These are phyloP conservation scores for Taphrina populina DNA, from an alignment of 1,139 yeast species.

Conservation along the genomic window DNA sequence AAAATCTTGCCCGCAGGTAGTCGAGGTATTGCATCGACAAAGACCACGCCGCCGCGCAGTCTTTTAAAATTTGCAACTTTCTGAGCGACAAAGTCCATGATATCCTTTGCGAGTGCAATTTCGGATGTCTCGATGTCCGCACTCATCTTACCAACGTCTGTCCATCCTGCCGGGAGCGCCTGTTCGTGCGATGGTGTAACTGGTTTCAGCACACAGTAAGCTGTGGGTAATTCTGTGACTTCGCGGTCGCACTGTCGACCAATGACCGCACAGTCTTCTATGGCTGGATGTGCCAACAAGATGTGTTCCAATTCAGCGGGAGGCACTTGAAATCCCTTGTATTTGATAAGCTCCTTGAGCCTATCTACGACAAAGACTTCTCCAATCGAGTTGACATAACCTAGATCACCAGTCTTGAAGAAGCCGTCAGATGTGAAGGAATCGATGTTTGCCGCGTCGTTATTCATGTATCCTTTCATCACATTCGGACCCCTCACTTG, in stretches of 20 bases:
- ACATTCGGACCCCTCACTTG: constrained; percentile 70
- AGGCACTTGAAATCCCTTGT: constrained; percentile 72
- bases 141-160: not conserved
- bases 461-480: constrained; percentile 60
- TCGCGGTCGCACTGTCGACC: constrained; percentile 45
- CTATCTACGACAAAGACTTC: constrained; percentile 61
- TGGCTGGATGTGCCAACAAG: constrained; percentile 52
- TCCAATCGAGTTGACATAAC: constrained; percentile 53
- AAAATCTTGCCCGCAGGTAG: constrained; percentile 48
- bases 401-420: constrained; percentile 79
- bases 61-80: constrained; percentile 47
- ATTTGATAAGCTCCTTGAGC: constrained; percentile 67
- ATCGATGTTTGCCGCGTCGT: constrained; percentile 54
- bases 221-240: constrained; percentile 48
- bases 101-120: constrained; percentile 22
- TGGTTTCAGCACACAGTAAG: constrained; percentile 43
- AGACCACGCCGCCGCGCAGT: constrained; percentile 48
- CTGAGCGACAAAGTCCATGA: constrained; percentile 45
- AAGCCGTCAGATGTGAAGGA: constrained; percentile 64
- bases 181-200: not conserved
- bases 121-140: not conserved
- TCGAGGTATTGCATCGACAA: constrained; percentile 46
- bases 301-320: constrained; percentile 74
- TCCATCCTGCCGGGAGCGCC: constrained; percentile 21
- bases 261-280: constrained; percentile 46